A percentile compares a stretch with the other conserved stretches of the same genome.
These are phyloP conservation scores for Urtica urens DNA, from an alignment of 306 rosid genomes.

Conservation along the genomic window DNA sequence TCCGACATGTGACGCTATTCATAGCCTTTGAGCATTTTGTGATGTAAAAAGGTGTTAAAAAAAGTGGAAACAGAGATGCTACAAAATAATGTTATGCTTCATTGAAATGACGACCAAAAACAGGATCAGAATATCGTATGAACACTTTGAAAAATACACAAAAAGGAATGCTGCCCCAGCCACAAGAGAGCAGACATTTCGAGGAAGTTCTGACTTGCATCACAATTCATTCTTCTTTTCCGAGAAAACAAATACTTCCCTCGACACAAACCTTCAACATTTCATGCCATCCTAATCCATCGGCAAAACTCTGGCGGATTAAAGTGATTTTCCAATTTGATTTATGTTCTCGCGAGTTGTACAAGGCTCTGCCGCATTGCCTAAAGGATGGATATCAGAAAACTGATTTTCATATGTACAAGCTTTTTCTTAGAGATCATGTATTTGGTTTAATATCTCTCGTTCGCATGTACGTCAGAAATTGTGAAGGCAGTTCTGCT, in stretches of 20 bases:
- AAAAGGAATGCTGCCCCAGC: too few species aligned
- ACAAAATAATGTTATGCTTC: too few species aligned
- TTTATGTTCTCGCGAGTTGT: not conserved
- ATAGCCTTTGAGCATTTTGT: not conserved
- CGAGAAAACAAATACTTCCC: too few species aligned
- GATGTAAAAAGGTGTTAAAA: too few species aligned
- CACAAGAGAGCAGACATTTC: not conserved
- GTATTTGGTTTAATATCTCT: slow-evolving; percentile 66
- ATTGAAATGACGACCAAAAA: not conserved
- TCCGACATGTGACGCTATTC: too few species aligned
- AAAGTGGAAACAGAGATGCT: too few species aligned
- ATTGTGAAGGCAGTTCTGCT: slow-evolving; percentile 87
- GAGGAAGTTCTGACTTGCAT: not conserved
- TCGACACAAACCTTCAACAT: not conserved
- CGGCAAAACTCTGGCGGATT: not conserved
- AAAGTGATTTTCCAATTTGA: not conserved
- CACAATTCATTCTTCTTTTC: not conserved
- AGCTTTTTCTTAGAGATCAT: slow-evolving; percentile 27
- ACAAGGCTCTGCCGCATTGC: not conserved
- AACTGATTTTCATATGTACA: slow-evolving; percentile 29
- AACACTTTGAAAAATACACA: not conserved
- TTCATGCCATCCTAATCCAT: not conserved
- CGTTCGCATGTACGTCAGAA: slow-evolving; percentile 75
- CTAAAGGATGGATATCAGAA: slow-evolving; percentile 17
- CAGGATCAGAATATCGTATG: not conserved